These are phyloP conservation scores for Thielaviopsis ethacetica DNA, from an alignment of 2,329 filamentous ascomycete species.

Conservation along the genomic window DNA sequence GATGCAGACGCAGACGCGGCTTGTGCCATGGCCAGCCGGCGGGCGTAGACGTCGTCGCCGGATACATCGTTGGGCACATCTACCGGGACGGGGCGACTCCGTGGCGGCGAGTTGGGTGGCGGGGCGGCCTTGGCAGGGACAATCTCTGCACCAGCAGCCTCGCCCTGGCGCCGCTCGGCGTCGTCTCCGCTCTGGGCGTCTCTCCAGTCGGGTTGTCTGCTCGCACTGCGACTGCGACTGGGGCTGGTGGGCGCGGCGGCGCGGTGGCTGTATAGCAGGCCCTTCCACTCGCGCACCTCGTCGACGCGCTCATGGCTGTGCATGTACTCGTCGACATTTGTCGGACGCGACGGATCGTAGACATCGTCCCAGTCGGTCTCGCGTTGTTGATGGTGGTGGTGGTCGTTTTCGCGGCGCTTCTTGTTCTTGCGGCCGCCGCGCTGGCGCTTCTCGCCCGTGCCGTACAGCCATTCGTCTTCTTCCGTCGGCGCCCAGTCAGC, in stretches of 20 bases:
- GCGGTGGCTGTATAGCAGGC: constrained; percentile 57
- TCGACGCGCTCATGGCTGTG: constrained; percentile 68
- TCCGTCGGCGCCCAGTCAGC: constrained; percentile 66
- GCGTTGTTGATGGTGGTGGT: constrained; percentile 20
- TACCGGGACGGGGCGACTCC: constrained; percentile 16
- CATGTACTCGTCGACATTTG: constrained; percentile 70
- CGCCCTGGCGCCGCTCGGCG: constrained; percentile 5
- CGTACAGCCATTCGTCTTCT: constrained; percentile 69
- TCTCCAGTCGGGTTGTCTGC: neutral
- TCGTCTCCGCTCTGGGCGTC: constrained; percentile 23
- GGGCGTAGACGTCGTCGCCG: constrained; percentile 54
- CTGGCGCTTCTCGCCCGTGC: constrained; percentile 45
- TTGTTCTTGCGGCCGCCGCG: constrained; percentile 65
- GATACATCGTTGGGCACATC: constrained; percentile 29
- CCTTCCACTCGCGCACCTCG: constrained; percentile 75
- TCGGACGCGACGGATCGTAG: constrained; percentile 71
- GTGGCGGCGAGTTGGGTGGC: constrained; percentile 32
- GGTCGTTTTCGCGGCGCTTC: constrained; percentile 43
- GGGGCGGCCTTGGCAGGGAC: constrained; percentile 23
- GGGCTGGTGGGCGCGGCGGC: no score
- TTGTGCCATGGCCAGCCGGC: constrained; percentile 41
- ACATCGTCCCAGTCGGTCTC: constrained; percentile 81
- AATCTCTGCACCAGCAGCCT: neutral
- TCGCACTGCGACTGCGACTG: neutral
- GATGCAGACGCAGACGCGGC: constrained; percentile 20